A percentile compares a stretch with the other conserved stretches of the same genome.
phyloP scores from a whole-genome alignment of 257 asterid species.

The Solanum chiquidenum region DNA sequence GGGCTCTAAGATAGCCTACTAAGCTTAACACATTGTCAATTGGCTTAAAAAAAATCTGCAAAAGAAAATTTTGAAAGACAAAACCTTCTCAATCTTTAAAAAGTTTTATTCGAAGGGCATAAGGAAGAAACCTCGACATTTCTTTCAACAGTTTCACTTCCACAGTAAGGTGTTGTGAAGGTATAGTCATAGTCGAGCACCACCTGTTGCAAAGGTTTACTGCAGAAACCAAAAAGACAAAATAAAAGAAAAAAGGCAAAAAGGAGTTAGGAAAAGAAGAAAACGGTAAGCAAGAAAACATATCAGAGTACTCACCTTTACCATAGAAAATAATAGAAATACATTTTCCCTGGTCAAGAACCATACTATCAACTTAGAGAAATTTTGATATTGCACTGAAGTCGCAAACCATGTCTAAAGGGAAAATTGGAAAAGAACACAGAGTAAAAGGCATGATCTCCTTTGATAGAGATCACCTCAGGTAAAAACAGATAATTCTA shows the following conservation, averaged over 20 bases:
- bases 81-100: background rate
- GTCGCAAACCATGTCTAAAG: background rate
- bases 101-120: background rate
- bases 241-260: background rate
- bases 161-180: slow-evolving; percentile 91
- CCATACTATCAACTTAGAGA: background rate
- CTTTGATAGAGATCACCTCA: background rate
- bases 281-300: background rate
- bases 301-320: background rate
- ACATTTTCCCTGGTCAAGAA: background rate
- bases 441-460: background rate
- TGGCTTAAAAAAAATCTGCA: background rate
- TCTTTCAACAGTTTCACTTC: slow-evolving; percentile 49
- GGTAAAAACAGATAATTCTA: background rate
- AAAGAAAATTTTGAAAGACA: background rate
- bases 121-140: slow-evolving; percentile 49
- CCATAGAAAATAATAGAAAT: background rate
- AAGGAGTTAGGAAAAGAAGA: background rate
- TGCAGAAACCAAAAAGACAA: slow-evolving; percentile 26
- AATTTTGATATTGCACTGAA: background rate
- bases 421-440: background rate
- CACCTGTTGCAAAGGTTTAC: slow-evolving; percentile 81
- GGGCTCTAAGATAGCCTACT: background rate
- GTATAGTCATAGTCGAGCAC: slow-evolving; percentile 93
- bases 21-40: background rate